phyloP scores from a whole-genome alignment of 1,284 basidiomycete genomes.

The Sphaerobolus stellatus region DNA sequence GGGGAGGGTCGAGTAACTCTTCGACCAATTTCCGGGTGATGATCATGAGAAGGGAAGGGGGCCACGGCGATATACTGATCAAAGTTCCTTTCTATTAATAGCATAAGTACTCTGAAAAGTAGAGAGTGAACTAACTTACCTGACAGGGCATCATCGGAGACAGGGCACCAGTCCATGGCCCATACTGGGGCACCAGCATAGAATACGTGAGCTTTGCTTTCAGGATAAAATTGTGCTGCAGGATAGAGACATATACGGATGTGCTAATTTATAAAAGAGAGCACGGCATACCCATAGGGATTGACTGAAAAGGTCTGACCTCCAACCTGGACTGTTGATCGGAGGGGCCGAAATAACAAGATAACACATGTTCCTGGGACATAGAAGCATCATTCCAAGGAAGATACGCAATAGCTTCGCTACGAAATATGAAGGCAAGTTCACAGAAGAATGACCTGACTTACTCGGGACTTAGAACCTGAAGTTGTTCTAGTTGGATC shows the following conservation, averaged over 20 bases:
- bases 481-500: conserved; percentile 46
- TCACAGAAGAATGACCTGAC: conserved; percentile 24
- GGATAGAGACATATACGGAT: not conserved
- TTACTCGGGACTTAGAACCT: conserved; percentile 47
- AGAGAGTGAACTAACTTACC: conserved; percentile 39
- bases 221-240: conserved; percentile 43
- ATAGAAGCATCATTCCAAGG: conserved; percentile 54
- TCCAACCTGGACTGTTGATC: conserved; percentile 49
- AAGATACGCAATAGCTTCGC: conserved; percentile 56
- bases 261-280: not conserved
- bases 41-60: conserved; percentile 61
- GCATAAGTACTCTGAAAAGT: conserved; percentile 1
- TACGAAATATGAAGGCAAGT: conserved; percentile 25
- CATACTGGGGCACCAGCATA: conserved; percentile 84
- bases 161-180: conserved; percentile 90
- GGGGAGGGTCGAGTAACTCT: conserved; percentile 49
- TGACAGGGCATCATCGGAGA: conserved; percentile 56
- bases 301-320: conserved; percentile 54
- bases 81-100: conserved; percentile 27
- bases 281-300: conserved; percentile 57
- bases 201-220: conserved; percentile 63
- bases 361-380: conserved; percentile 50
- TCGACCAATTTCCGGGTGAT: conserved; percentile 60
- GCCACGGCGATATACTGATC: conserved; percentile 83
- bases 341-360: conserved; percentile 64